Conservation (phyloP, 2,329 filamentous ascomycete genomes). For the Exophiala xenobiotica region DNA sequence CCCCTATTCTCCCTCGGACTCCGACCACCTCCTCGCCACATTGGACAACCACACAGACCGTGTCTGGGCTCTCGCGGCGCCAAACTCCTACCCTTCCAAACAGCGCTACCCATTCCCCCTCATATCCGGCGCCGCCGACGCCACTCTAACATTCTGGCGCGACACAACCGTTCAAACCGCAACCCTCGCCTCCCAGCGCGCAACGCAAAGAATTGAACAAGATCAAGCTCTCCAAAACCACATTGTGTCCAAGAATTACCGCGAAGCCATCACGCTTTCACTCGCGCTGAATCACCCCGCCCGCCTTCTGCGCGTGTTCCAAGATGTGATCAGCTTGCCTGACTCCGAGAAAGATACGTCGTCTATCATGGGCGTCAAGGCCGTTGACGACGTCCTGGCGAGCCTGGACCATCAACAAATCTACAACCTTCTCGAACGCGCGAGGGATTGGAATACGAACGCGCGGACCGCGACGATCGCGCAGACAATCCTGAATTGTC, state of each 20-base stretch:
- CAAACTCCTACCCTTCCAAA: constrained; percentile 35
- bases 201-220: constrained; percentile 80
- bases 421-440: constrained; percentile 73
- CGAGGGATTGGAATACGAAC: constrained; percentile 98
- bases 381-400: constrained; percentile 80
- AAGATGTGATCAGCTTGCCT: constrained; percentile 64
- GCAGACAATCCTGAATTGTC: constrained; percentile 76
- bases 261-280: constrained; percentile 87
- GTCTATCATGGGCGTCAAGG: constrained; percentile 47
- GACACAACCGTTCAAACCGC: constrained; percentile 84
- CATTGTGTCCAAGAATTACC: constrained; percentile 81
- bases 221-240: constrained; percentile 94
- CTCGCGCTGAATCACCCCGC: constrained; percentile 93
- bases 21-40: constrained; percentile 79
- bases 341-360: constrained; percentile 33
- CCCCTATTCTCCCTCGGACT: constrained; percentile 52
- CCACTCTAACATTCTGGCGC: constrained; percentile 91
- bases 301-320: constrained; percentile 80
- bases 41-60: constrained; percentile 96
- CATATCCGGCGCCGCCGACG: constrained; percentile 88
- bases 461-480: constrained; percentile 80
- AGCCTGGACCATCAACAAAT: constrained; percentile 80
- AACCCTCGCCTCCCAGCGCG: constrained; percentile 69
- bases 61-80: constrained; percentile 83
- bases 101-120: constrained; percentile 59